Conservation (phyloP, 1,284 basidiomycete genomes). For the Marasmius sp. region DNA sequence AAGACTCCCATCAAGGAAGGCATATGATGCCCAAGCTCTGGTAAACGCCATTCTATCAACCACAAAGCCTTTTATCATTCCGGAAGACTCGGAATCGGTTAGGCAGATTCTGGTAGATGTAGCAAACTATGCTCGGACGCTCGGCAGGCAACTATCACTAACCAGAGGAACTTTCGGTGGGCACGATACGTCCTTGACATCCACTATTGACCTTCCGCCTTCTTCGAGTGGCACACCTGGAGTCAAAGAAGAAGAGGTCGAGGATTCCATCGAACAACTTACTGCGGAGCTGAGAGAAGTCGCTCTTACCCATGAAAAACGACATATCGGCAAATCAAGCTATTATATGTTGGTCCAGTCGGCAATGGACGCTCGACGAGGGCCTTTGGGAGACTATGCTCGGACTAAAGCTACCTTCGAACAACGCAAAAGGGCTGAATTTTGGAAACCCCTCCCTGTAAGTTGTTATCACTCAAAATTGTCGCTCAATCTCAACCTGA, state of each 20-base stretch:
- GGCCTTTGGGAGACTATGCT: background rate
- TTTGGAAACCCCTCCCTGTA: background rate
- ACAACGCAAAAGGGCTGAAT: background rate
- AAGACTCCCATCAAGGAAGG: too few species aligned
- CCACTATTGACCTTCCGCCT: background rate
- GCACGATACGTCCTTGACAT: background rate
- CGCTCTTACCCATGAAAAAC: background rate
- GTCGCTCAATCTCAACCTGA: background rate
- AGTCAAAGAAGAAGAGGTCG: background rate
- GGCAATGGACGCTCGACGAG: background rate
- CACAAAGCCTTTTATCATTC: constrained; percentile 1
- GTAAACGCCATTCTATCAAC: constrained; percentile 8
- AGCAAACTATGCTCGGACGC: background rate
- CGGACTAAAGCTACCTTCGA: background rate
- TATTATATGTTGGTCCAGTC: background rate
- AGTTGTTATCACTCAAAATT: background rate
- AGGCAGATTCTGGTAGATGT: constrained; percentile 1
- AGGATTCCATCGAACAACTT: background rate
- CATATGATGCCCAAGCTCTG: background rate
- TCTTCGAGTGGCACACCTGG: background rate
- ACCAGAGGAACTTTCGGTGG: background rate
- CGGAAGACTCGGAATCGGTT: constrained; percentile 1
- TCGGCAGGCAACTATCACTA: background rate
- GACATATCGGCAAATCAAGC: constrained; percentile 4
- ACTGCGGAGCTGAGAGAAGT: background rate